These are phyloP conservation scores for Gonium pectorale DNA, from an alignment of 139 green algal genomes.

Conservation along the genomic window DNA sequence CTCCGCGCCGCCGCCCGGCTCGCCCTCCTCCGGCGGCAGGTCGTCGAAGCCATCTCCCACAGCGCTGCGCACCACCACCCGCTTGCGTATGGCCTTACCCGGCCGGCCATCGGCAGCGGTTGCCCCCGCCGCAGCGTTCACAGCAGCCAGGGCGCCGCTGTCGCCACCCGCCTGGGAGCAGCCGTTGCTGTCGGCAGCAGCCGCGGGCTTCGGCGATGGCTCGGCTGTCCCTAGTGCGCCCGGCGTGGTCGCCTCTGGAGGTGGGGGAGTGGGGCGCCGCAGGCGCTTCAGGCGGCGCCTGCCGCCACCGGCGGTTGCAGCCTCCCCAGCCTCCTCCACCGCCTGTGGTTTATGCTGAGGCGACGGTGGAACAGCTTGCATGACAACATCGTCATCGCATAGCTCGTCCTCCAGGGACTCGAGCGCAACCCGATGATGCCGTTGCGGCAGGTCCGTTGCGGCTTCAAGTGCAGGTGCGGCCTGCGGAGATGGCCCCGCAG, in stretches of 20 bases:
- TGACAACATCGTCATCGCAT: background rate
- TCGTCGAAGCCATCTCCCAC: conserved; percentile 20
- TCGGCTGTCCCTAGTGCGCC: too few species aligned
- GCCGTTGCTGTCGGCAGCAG: background rate
- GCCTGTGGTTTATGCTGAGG: too few species aligned
- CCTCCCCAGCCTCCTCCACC: too few species aligned
- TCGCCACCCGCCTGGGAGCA: too few species aligned
- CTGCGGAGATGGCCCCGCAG: too few species aligned
- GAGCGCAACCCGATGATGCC: too few species aligned
- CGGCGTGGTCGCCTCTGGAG: background rate
- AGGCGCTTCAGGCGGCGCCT: conserved; percentile 1
- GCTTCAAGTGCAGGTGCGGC: too few species aligned
- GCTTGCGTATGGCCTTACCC: conserved; percentile 12
- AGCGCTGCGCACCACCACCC: conserved; percentile 28
- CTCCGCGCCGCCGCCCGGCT: background rate
- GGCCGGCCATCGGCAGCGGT: background rate
- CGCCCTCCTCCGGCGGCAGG: background rate
- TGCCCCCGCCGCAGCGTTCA: background rate
- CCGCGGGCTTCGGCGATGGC: background rate
- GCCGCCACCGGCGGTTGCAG: background rate
- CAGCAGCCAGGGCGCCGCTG: background rate
- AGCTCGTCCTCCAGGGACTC: conserved; percentile 8
- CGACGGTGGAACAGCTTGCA: too few species aligned
- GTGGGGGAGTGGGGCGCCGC: background rate
- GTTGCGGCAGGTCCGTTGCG: too few species aligned